Evolutionary conservation across 805 yeast species (phyloP), one percentile per base, ranked within the genome.

Genomic region (Schwanniomyces vanrijiae): DNA sequence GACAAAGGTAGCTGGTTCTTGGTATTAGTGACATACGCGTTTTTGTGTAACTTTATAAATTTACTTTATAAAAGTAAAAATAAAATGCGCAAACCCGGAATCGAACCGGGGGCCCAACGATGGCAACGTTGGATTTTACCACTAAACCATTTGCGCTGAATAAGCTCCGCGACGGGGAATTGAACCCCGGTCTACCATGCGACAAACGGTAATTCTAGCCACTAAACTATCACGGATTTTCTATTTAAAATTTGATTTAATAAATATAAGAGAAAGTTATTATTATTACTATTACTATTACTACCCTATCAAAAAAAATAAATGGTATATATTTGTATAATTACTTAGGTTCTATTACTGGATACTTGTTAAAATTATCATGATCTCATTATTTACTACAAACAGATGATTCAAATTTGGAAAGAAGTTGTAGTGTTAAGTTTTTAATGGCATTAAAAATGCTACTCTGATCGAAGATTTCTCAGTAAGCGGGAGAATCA

Each of bases 401-500:
- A 26, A 10, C 13, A 3, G 10, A 26, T 26, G 13, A 13, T 7
- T 26, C 6, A 26, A 9, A 26, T 7, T 26, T 6, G 10, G 10
- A 14, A 31, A 8, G 6, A 31, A 8, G 6, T 31, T 5, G n/a
- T 16, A 16, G 10, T 11, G 5, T 31, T 16, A 31, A 31, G 5
- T 18, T 31, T 20, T 37, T 4, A 46, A 37, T 8, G 47, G 47
- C 18, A 55, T 52, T 22, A 81, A 60, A 53, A 84, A 86, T 0
- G 83, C 80, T 1, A 87, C 72, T 48, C 94, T 64, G 21, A 55
- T 55, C 28, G 53, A 55, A 45, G 65, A 53, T 44, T 73, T 81
- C 20, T 80, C 82, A 2, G 87, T 82, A 14, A 94, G 60, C 2
- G 98, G 98, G 37, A 94, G 64, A 6, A 92, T 84, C 56, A 94